Evolutionary conservation across 2,329 filamentous ascomycete genomes (phyloP), one percentile per base, ranked within the genome.

Genomic region (Beauveria sp.): DNA sequence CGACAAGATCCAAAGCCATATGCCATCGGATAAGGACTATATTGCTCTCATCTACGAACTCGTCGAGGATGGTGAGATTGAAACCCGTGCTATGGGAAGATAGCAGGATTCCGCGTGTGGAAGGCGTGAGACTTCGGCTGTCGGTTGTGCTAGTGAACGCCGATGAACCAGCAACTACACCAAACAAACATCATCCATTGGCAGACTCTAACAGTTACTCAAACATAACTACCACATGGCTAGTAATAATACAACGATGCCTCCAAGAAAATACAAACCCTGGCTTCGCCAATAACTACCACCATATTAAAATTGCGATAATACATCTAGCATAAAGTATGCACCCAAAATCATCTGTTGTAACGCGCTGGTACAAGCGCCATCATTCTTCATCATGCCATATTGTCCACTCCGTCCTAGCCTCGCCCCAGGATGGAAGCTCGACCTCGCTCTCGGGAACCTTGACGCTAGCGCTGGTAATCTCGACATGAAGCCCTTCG

Each of bases 381-480:
- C 22, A 53, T 60, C 9, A 50, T 61, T 14, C 18, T 61, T 38
- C 53, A n/a, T 50, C 46, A 3, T n/a, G 46, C 61, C 61, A 63
- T 14, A 60, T 22, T 22, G 52, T 53, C 56, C 43, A 60, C 45
- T 57, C 46, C 22, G 20, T 16, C 4, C 22, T 51, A 26, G 51
- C 7, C 24, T 60, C 46, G n/a, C 69, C 69, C 72, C 72, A 73
- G 46, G 57, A 24, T 0, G 72, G 72, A 28, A 74, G 63, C 40
- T 69, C 67, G 7, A 51, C 56, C 2, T 70, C 65, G 24, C 53
- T 66, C n/a, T 64, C 53, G 5, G 72, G 68, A 28, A 67, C 42
- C 7, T 58, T 67, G 10, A 73, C 71, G 6, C 69, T 63, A 10
- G 70, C 64, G 63, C 71, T 74, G 65, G 66, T 69, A 51, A 75